These are phyloP conservation scores for Globisporangium viniferum DNA, from an alignment of 352 stramenopile species.

Conservation along the genomic window DNA sequence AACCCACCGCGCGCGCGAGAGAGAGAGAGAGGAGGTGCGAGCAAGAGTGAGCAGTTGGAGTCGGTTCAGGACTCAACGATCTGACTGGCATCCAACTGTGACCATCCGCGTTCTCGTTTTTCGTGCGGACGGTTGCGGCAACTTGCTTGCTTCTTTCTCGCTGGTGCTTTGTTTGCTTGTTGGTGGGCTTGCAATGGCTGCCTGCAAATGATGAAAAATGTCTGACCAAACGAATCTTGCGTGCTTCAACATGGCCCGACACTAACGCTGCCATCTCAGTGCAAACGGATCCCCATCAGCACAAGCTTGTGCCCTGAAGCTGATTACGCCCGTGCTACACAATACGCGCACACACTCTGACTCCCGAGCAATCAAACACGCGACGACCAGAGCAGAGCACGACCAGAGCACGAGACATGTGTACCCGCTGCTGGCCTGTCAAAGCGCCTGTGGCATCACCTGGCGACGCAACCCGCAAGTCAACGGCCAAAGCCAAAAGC, in stretches of 20 bases:
- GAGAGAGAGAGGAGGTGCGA: too few relatives aligned
- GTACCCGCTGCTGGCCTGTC: not conserved
- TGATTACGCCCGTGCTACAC: not conserved
- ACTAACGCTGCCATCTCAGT: not conserved
- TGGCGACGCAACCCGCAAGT: not conserved
- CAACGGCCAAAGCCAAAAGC: not conserved
- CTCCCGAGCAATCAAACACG: not conserved
- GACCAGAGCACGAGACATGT: not conserved
- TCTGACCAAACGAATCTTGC: too few relatives aligned
- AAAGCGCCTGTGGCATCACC: not conserved
- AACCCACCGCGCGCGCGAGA: not conserved
- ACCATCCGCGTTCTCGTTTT: not conserved
- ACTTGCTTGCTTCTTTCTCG: too few relatives aligned
- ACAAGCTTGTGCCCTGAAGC: not conserved
- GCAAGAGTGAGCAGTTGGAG: not conserved
- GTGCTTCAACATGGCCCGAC: not conserved
- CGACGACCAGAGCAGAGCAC: not conserved
- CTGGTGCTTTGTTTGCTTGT: too few relatives aligned
- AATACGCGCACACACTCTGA: not conserved
- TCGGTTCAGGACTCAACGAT: constrained; percentile 1
- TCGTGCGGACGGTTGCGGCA: not conserved
- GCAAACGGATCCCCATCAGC: not conserved
- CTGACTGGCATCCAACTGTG: not conserved
- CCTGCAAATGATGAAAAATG: too few relatives aligned
- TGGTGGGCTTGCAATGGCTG: too few relatives aligned